Conservation (phyloP, 345 rosid species). For the Murraya koenigii region DNA sequence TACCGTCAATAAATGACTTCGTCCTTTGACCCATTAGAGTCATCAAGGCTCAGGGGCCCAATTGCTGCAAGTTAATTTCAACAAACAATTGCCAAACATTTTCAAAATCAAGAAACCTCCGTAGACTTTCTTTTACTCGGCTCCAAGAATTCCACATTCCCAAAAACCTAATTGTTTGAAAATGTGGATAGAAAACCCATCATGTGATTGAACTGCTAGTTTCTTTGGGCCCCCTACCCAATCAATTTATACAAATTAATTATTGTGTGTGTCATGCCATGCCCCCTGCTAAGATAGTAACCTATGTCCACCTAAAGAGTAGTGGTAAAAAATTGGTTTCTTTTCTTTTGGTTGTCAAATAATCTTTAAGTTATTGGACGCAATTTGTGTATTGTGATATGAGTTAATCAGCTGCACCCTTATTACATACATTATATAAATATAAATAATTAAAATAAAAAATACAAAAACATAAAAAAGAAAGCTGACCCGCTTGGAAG, state of each 20-base stretch:
- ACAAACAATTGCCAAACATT: background rate
- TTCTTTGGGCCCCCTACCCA: background rate
- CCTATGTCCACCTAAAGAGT: too few relatives aligned
- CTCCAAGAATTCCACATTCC: background rate
- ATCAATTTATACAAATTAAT: too few relatives aligned
- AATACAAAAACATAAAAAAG: background rate
- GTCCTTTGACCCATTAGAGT: too few relatives aligned
- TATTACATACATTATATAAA: background rate
- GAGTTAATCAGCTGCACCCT: too few relatives aligned
- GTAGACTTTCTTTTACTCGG: background rate
- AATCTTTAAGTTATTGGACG: too few relatives aligned
- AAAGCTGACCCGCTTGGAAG: slow-evolving; percentile 51
- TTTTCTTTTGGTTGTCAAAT: too few relatives aligned
- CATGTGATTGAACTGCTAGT: background rate
- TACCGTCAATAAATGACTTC: background rate
- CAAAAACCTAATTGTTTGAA: background rate
- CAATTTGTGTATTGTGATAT: too few relatives aligned
- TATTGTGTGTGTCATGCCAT: too few relatives aligned
- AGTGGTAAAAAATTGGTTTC: too few relatives aligned
- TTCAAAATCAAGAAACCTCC: background rate
- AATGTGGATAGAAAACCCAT: background rate
- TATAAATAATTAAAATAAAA: background rate
- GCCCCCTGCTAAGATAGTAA: too few relatives aligned
- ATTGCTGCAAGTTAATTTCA: background rate
- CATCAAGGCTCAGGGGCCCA: background rate